Base-by-base conservation (phyloP, 2,329 filamentous ascomycete species). In the Phyllosticta paracitricarpa region DNA sequence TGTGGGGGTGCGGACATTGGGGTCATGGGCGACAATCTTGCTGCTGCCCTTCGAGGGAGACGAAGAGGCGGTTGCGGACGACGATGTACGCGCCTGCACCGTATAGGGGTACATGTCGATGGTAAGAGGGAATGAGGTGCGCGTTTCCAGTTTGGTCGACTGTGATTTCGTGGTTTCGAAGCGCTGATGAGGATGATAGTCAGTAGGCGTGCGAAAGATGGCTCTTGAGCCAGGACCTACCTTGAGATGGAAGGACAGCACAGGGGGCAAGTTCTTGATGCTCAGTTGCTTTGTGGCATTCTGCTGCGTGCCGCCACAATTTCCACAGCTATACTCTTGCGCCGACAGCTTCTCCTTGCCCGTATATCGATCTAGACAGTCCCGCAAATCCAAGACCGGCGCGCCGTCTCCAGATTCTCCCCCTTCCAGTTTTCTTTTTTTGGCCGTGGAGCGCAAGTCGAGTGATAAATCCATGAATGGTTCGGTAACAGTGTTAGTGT, bases 81-180 rank as follows among this genome's bases (percentile, higher is more conserved):
- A 5, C 17, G 30, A 60, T 40, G 57, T 33, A 24, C 61, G 63
- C 51, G 84, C 83, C 19, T 84, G 82, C 54, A 88, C 89, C 0
- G 91, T 94, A 74, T 96, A 97, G 0, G 92, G 91, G 24, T 90
- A 82, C 85, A 97, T 91, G 71, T 96, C 94, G 48, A 97, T 82
- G 63, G 89, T 86, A 57, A 96, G 77, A 0, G 92, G 92, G 68
- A 97, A 97, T 57, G 88, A 84, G 59, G 97, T 88, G 62, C 85
- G 86, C 3, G 89, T 91, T 67, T 95, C 89, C 65, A 97, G 89
- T 73, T 97, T 97, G 54, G 89, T 89, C 1, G 89, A 88, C 25
- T 84, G 84, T 54, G 86, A 81, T 68, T 89, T 85, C 64, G 84
- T 83, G 72, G 91, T 89, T 75, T 95, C 89, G 73, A 94, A 91